Conservation (phyloP, 2,329 filamentous ascomycete species). For the Mycocentrospora acerina region DNA sequence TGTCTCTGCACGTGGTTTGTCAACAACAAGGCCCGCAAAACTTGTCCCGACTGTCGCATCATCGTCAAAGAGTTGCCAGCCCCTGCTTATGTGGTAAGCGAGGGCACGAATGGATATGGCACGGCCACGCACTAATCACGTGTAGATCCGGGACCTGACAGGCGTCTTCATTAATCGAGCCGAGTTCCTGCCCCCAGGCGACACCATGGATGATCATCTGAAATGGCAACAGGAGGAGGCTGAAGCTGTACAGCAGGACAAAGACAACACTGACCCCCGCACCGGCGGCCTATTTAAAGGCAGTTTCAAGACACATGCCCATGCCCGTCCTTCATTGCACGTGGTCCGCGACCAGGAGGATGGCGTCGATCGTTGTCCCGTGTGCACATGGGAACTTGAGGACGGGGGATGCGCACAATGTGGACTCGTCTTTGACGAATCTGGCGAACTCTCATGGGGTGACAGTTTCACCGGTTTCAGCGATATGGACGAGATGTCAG, state of each 20-base stretch:
- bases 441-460: conserved; percentile 43
- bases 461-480: conserved; percentile 47
- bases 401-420: conserved; percentile 61
- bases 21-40: conserved; percentile 59
- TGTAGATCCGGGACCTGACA: conserved; percentile 64
- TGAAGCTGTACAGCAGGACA: conserved; percentile 61
- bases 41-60: conserved; percentile 68
- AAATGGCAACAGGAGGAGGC: conserved; percentile 61
- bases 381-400: conserved; percentile 64
- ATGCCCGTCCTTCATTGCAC: conserved; percentile 30
- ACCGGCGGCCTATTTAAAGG: conserved; percentile 65
- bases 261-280: conserved; percentile 50
- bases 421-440: conserved; percentile 52
- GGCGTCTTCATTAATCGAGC: conserved; percentile 61
- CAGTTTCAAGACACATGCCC: conserved; percentile 48
- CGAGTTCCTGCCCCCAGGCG: conserved; percentile 63
- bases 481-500: conserved; percentile 47
- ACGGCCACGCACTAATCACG: conserved; percentile 1
- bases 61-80: conserved; percentile 61
- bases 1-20: conserved; percentile 60
- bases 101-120: background rate
- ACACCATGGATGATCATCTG: conserved; percentile 63
- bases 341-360: conserved; percentile 60
- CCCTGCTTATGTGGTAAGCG: conserved; percentile 63
- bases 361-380: conserved; percentile 62